Percentiles rank a stretch among this genome's conserved stretches.
Evolutionary conservation across 2,329 filamentous ascomycete species (phyloP).

Genomic region (Ceratocystis harringtonii): DNA sequence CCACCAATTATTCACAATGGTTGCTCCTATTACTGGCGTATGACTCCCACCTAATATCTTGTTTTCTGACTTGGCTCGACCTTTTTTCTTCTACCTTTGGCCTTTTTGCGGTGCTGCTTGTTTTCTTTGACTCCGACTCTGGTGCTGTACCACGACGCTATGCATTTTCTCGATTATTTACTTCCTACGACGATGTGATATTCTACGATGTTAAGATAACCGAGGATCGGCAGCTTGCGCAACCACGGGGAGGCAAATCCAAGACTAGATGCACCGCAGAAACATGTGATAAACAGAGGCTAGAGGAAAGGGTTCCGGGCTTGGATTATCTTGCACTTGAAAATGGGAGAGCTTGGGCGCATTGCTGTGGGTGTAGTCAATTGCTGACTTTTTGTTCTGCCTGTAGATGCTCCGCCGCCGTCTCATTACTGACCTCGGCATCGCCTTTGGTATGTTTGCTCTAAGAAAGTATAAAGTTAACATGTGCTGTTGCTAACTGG

Average conservation of each 20-base stretch:
- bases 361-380: background rate
- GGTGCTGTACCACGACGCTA: background rate
- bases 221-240: background rate
- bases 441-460: slow-evolving; percentile 38
- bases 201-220: background rate
- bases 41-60: slow-evolving; percentile 28
- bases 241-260: background rate
- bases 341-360: background rate
- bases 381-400: slow-evolving; percentile 7
- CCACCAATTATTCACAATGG: slow-evolving; percentile 11
- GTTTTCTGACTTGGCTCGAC: background rate
- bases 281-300: background rate
- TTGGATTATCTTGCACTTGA: background rate
- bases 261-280: background rate
- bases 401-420: slow-evolving; percentile 44
- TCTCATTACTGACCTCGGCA: slow-evolving; percentile 41
- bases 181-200: background rate
- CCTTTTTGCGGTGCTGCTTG: background rate
- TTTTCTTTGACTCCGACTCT: background rate
- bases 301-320: background rate
- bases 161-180: background rate
- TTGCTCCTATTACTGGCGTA: slow-evolving; percentile 42
- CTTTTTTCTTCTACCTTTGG: background rate
- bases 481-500: slow-evolving; percentile 7
- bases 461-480: background rate